A percentile compares a stretch with the other conserved stretches of the same genome.
Conservation (phyloP, 164 flowering plant species). For the Taxillus chinensis region DNA sequence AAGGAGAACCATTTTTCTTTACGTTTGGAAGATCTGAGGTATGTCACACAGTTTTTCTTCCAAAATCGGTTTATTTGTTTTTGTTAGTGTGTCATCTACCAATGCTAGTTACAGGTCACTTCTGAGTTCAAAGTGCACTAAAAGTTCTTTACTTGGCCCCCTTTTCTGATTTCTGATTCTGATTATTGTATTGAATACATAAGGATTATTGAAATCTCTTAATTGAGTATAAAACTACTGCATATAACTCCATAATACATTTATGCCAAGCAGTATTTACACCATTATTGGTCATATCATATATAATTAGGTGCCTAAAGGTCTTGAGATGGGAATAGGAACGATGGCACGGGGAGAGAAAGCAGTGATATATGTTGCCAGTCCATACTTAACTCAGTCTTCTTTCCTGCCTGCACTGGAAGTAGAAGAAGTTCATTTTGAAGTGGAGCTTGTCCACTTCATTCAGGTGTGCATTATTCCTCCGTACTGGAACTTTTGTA, state of each 20-base stretch:
- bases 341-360: slow-evolving; percentile 83
- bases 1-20: slow-evolving; percentile 76
- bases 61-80: not conserved
- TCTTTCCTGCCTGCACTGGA: slow-evolving; percentile 42
- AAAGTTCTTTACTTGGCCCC: not conserved
- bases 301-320: slow-evolving; percentile 73
- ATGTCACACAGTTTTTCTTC: slow-evolving; percentile 10
- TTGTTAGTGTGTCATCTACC: not conserved
- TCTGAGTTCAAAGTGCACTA: not conserved
- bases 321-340: slow-evolving; percentile 96
- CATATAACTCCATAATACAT: no score
- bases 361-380: slow-evolving; percentile 68
- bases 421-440: slow-evolving; percentile 75
- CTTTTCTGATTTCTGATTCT: not conserved
- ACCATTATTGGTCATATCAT: slow-evolving; percentile 9
- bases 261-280: no score
- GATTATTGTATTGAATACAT: not conserved
- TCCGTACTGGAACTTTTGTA: not conserved
- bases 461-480: slow-evolving; percentile 48
- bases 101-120: not conserved
- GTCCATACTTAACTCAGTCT: slow-evolving; percentile 56
- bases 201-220: not conserved
- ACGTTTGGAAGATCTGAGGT: slow-evolving; percentile 94
- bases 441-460: slow-evolving; percentile 87
- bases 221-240: not conserved